phyloP scores from a whole-genome alignment of 1,139 yeast species.

The Zygosaccharomyces sapae region DNA sequence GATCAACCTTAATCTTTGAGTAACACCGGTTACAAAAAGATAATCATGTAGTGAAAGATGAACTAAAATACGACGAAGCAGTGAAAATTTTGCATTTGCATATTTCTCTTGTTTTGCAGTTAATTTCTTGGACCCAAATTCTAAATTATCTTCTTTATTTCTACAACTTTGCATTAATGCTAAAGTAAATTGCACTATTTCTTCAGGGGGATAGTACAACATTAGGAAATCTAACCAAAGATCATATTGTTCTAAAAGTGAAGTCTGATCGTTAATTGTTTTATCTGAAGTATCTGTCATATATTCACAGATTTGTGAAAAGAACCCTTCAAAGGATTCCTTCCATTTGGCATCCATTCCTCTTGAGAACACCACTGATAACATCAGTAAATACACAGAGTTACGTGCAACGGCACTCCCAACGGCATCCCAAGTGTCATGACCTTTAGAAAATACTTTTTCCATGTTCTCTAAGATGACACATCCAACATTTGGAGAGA shows the following conservation, averaged over 20 bases:
- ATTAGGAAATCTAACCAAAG: slow-evolving; percentile 47
- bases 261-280: slow-evolving; percentile 56
- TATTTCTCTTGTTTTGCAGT: slow-evolving; percentile 21
- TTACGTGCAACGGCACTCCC: slow-evolving; percentile 64
- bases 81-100: slow-evolving; percentile 21
- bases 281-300: slow-evolving; percentile 45
- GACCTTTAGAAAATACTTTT: slow-evolving; percentile 47
- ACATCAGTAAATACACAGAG: slow-evolving; percentile 47
- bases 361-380: slow-evolving; percentile 36
- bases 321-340: slow-evolving; percentile 33
- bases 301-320: slow-evolving; percentile 46
- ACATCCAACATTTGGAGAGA: slow-evolving; percentile 48
- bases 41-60: slow-evolving; percentile 14
- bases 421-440: slow-evolving; percentile 55
- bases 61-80: slow-evolving; percentile 23
- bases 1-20: slow-evolving; percentile 12
- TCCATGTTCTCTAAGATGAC: slow-evolving; percentile 47
- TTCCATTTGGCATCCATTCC: slow-evolving; percentile 36
- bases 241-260: slow-evolving; percentile 56
- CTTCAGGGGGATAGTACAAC: slow-evolving; percentile 40
- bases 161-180: slow-evolving; percentile 23
- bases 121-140: slow-evolving; percentile 12
- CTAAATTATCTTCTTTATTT: slow-evolving; percentile 19
- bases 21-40: slow-evolving; percentile 15
- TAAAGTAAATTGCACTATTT: slow-evolving; percentile 38